These are phyloP conservation scores for Pholiota conissans DNA, from an alignment of 768 basidiomycete genomes.

Conservation along the genomic window DNA sequence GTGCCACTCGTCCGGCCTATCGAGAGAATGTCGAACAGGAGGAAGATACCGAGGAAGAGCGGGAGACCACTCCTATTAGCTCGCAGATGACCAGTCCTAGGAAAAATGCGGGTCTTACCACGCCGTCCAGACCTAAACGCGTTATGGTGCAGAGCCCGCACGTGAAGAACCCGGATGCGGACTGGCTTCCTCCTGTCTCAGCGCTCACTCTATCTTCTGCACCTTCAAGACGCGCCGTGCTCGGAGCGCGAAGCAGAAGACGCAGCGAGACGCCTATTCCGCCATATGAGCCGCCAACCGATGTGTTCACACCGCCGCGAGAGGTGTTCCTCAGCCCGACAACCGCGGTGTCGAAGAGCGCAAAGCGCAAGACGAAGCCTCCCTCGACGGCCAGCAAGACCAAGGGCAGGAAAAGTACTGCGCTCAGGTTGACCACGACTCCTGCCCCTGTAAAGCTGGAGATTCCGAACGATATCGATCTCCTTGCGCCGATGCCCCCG, in stretches of 20 bases:
- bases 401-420: not conserved
- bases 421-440: slow-evolving; percentile 9
- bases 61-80: not conserved
- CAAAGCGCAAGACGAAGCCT: slow-evolving; percentile 1
- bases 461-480: slow-evolving; percentile 57
- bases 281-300: slow-evolving; percentile 63
- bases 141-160: slow-evolving; percentile 40
- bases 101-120: slow-evolving; percentile 15
- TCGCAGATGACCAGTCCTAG: not conserved
- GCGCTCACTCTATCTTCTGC: slow-evolving; percentile 13
- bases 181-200: slow-evolving; percentile 41
- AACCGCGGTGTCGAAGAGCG: slow-evolving; percentile 20
- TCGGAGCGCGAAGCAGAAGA: slow-evolving; percentile 26
- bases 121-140: slow-evolving; percentile 19
- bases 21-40: not conserved
- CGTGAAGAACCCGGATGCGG: slow-evolving; percentile 47
- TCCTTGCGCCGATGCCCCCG: slow-evolving; percentile 60
- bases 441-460: slow-evolving; percentile 54
- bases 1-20: slow-evolving; percentile 7
- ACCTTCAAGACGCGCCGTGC: slow-evolving; percentile 21
- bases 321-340: slow-evolving; percentile 50
- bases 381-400: not conserved
- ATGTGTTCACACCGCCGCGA: slow-evolving; percentile 72
- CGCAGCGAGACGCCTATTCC: slow-evolving; percentile 58
- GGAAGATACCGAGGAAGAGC: not conserved